phyloP scores from a whole-genome alignment of 1,284 basidiomycete species.

The Melampsora larici-populina region DNA sequence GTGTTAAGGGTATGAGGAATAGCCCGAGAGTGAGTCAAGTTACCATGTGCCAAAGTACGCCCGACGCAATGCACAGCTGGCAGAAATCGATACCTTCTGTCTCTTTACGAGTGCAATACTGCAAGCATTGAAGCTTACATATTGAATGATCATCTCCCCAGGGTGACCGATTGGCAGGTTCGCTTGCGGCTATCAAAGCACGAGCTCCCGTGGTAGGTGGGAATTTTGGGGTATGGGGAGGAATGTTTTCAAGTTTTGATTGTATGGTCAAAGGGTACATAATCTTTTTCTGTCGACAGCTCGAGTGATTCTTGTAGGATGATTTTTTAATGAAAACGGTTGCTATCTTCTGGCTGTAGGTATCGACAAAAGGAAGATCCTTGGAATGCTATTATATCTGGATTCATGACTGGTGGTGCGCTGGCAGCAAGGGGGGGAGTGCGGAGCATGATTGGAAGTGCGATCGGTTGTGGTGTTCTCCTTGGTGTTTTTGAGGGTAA shows the following conservation, averaged over 20 bases:
- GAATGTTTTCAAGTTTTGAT: constrained; percentile 89
- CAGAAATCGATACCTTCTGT: not conserved
- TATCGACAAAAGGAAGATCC: constrained; percentile 96
- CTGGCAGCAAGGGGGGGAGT: constrained; percentile 94
- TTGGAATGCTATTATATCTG: constrained; percentile 98
- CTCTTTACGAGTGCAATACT: not conserved
- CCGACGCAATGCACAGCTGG: not conserved
- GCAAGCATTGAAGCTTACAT: not conserved
- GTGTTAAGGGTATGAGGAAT: constrained; percentile 96
- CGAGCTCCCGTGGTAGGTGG: constrained; percentile 96
- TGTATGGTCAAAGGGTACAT: constrained; percentile 87
- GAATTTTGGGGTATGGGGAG: constrained; percentile 96
- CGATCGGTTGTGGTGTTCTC: constrained; percentile 92
- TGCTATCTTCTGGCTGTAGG: not conserved
- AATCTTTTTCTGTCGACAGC: not conserved
- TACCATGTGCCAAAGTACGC: not conserved
- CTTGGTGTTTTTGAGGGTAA: constrained; percentile 70
- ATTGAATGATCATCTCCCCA: constrained; percentile 49
- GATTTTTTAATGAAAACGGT: not conserved
- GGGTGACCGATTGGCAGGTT: constrained; percentile 91
- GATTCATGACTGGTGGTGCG: constrained; percentile 96
- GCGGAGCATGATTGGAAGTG: constrained; percentile 79
- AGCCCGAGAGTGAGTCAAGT: constrained; percentile 73
- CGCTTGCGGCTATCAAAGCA: constrained; percentile 94
- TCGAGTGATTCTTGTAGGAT: not conserved